phyloP scores from a whole-genome alignment of 2,329 filamentous ascomycete genomes.

The Talaromyces sp. region DNA sequence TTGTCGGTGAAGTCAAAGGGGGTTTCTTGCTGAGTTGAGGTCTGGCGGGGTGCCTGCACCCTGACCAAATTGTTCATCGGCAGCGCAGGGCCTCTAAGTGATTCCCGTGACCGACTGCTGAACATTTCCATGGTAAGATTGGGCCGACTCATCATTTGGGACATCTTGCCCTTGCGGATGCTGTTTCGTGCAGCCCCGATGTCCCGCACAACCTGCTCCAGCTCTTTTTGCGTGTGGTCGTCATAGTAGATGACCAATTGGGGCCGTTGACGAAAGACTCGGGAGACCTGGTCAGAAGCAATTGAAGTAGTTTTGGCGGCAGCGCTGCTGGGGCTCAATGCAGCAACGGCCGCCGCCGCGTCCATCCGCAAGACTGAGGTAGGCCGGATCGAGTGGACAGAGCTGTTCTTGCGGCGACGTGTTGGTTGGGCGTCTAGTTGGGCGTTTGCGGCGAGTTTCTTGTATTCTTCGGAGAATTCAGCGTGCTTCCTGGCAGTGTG shows the following conservation, averaged over 20 bases:
- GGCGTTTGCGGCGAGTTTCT: constrained; percentile 21
- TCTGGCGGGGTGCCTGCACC: neutral
- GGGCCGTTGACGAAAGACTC: constrained; percentile 62
- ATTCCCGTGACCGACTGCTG: constrained; percentile 2
- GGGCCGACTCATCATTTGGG: constrained; percentile 23
- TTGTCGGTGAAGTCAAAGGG: constrained; percentile 71
- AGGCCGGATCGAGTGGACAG: constrained; percentile 34
- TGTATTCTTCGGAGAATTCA: constrained; percentile 39
- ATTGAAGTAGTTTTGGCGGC: constrained; percentile 17
- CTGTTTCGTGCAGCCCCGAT: constrained; percentile 75
- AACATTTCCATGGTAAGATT: constrained; percentile 13
- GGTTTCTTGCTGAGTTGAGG: constrained; percentile 54
- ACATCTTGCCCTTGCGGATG: constrained; percentile 76
- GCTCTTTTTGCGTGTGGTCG: constrained; percentile 73
- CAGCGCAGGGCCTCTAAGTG: neutral
- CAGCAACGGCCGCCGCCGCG: constrained; percentile 10
- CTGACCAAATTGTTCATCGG: neutral
- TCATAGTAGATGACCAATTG: constrained; percentile 92
- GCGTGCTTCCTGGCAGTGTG: constrained; percentile 36
- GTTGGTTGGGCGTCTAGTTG: constrained; percentile 8
- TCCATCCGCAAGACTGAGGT: constrained; percentile 4
- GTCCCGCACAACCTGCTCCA: constrained; percentile 76
- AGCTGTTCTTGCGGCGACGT: constrained; percentile 36
- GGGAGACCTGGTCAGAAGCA: constrained; percentile 23
- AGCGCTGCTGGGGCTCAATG: neutral